Base-by-base conservation (phyloP, 768 basidiomycete genomes). In the Tremella fuciformis region DNA sequence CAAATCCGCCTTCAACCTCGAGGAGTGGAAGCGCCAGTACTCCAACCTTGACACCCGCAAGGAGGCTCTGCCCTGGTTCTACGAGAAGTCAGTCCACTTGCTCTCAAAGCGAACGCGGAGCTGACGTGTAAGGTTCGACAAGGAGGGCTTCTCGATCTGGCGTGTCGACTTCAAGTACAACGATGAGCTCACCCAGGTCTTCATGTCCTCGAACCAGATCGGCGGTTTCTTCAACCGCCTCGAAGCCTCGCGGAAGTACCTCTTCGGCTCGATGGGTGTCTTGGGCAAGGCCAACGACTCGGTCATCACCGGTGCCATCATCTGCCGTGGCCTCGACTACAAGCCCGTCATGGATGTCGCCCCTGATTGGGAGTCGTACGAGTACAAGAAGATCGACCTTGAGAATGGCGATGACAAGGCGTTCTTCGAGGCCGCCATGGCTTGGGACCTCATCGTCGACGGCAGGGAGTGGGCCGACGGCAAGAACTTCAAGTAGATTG, bases 11-110 rank as follows among this genome's bases (percentile, higher is more conserved):
- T 75, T 75, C 67, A 72, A 74, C 67, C 60, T 78, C 39, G 74
- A 94, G 78, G 91, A 97, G 79, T 96, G 91, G 91, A 97, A 97
- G 78, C 86, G 90, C 46, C 87, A 88, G 44, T 99, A 98, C 82
- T 96, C 92, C 71, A 98, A 97, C 87, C 86, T 87, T 78, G 92
- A 97, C n/a, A 97, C 93, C 39, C 86, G 88, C 55, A 90, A 88
- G 38, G 92, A 89, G 63, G 78, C 91, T 51, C 70, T 99, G 39
- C 91, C 96, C 78, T 98, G 94, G 96, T 87, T 99, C 84, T 93
- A 96, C 82, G 77, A 91, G 78, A 86, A 96, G 90, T 93, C 67
- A 57, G 88, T 80, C 49, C 19, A 3, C 18, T 50, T 7, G 8
- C 18, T 3, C 15, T 21, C 19, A 15, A 7, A 8, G 13, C 19